Evolutionary conservation across 805 yeast species (phyloP), one percentile per base, ranked within the genome.

Genomic region (Novakomyces olei): DNA sequence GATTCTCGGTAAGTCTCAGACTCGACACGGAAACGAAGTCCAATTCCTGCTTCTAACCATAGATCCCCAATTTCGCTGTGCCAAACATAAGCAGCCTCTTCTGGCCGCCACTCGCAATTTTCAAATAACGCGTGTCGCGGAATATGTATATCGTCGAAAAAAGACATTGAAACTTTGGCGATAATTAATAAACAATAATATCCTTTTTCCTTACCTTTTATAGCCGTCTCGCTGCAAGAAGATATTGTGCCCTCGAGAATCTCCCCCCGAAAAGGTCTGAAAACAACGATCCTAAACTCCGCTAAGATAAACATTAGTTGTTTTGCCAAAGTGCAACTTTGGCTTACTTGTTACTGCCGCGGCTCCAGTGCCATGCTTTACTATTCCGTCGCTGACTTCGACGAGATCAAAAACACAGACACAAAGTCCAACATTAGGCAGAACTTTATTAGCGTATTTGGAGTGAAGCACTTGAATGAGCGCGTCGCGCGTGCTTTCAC

Each of bases 1-100:
- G n/a, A n/a, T n/a, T n/a, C n/a, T n/a, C n/a, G n/a, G n/a, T n/a
- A n/a, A n/a, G n/a, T n/a, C n/a, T n/a, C n/a, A n/a, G n/a, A n/a
- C n/a, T n/a, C n/a, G n/a, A n/a, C n/a, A n/a, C n/a, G n/a, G n/a
- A n/a, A n/a, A n/a, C n/a, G n/a, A n/a, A n/a, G n/a, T n/a, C n/a
- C n/a, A n/a, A n/a, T n/a, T n/a, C n/a, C n/a, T n/a, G n/a, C n/a
- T n/a, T n/a, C n/a, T n/a, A n/a, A n/a, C n/a, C n/a, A n/a, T n/a
- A n/a, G n/a, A n/a, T n/a, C n/a, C n/a, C n/a, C n/a, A n/a, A n/a
- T n/a, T n/a, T n/a, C n/a, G n/a, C n/a, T n/a, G n/a, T n/a, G n/a
- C 98, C 98, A 88, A 27, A 83, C 72, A 98, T 98, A 88, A 8
- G 94, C 93, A 47, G 74, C 78, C 40, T 88, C 98, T 18, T 26